Conservation (phyloP, 345 rosid species). For the Moringa oleifera region DNA sequence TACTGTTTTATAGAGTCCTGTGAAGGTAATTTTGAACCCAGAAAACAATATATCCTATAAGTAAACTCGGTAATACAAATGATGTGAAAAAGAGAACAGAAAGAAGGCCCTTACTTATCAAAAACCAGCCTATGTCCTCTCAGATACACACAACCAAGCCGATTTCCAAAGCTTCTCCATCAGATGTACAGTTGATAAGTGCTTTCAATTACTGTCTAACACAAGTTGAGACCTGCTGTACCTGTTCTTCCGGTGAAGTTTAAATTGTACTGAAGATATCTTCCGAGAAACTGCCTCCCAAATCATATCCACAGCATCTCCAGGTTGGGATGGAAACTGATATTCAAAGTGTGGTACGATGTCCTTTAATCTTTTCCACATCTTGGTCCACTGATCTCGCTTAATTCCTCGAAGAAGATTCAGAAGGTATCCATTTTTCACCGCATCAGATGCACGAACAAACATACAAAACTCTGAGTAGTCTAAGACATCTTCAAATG, state of each 20-base stretch:
- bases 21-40: neutral
- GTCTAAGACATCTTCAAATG: conserved; percentile 85
- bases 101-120: conserved; percentile 6
- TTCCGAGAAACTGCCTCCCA: conserved; percentile 70
- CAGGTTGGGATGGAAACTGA: conserved; percentile 61
- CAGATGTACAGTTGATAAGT: neutral
- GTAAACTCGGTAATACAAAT: neutral
- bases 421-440: conserved; percentile 58
- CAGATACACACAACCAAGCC: conserved; percentile 1
- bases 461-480: conserved; percentile 71
- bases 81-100: conserved; percentile 1
- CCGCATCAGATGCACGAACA: conserved; percentile 63
- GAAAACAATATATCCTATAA: neutral
- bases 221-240: conserved; percentile 40
- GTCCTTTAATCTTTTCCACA: conserved; percentile 68
- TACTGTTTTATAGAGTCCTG: neutral
- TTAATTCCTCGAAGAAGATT: conserved; percentile 55
- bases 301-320: conserved; percentile 89
- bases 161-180: neutral
- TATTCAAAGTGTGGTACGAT: conserved; percentile 54
- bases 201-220: conserved; percentile 4
- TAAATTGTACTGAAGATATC: conserved; percentile 35
- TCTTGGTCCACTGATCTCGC: conserved; percentile 55
- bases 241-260: conserved; percentile 50
- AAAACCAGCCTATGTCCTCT: conserved; percentile 2